Conservation (phyloP, 768 basidiomycete genomes). For the Lyophyllum semitale region DNA sequence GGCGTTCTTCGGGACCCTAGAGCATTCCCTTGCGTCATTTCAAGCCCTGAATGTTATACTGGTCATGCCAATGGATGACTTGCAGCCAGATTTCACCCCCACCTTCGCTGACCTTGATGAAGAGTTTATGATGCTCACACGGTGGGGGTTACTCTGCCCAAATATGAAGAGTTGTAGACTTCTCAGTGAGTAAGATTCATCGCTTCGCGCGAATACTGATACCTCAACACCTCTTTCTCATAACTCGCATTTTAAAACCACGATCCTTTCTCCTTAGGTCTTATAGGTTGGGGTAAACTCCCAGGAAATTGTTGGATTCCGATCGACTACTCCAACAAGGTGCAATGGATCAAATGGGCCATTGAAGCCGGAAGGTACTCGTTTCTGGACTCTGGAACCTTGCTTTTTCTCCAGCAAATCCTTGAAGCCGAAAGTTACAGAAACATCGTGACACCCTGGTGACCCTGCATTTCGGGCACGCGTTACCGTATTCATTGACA, state of each 20-base stretch:
- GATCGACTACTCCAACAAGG: neutral
- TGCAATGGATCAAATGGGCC: neutral
- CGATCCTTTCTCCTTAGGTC: too few relatives aligned
- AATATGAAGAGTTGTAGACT: neutral
- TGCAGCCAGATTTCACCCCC: neutral
- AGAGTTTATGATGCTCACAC: neutral
- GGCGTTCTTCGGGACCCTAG: neutral
- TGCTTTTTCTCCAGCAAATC: neutral
- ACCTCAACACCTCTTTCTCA: too few relatives aligned
- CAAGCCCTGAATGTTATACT: neutral
- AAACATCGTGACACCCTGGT: too few relatives aligned
- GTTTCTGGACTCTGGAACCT: neutral
- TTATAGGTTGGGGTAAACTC: neutral
- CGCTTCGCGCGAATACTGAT: neutral
- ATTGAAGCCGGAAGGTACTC: neutral
- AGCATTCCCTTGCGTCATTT: neutral
- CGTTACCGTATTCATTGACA: too few relatives aligned
- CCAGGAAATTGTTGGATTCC: neutral
- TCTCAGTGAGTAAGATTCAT: neutral
- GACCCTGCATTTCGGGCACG: too few relatives aligned
- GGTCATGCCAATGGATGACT: neutral
- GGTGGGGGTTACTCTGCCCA: neutral
- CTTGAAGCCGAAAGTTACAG: too few relatives aligned
- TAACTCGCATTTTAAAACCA: too few relatives aligned
- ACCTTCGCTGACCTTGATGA: neutral